Base-by-base conservation (phyloP, 1,139 yeast species). In the Yamadazyma epiphylla region DNA sequence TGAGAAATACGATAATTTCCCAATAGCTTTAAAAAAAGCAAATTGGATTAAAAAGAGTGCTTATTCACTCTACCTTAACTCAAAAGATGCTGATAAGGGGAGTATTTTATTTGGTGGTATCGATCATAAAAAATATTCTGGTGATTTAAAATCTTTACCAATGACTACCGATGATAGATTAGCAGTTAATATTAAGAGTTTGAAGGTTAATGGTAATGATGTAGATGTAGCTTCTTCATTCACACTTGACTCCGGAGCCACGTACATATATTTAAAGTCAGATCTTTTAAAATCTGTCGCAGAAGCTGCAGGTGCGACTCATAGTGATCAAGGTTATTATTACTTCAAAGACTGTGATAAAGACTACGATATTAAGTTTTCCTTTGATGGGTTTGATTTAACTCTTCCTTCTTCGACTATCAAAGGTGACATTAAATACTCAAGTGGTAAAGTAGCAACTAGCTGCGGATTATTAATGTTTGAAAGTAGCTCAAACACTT, bases 21-120 rank as follows among this genome's bases (percentile, higher is more conserved):
- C 67, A 4, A 35, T 40, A 20, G 44, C 49, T 20, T 45, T 60
- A 43, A 49, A 51, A 31, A 32, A 46, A 3, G 45, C 45, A 23
- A 65, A 65, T 1, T 34, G 38, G 26, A 57, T 56, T 39, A 36
- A 44, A 13, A 50, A 48, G 35, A 43, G 39, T 27, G 58, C 64
- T 15, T 64, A 60, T 17, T 17, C 19, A 17, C 6, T 17, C 9
- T 6, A 17, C 19, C 8, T 17, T 9, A 17, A 17, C 9, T 17
- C 6, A 9, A 9, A n/a, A 8, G 22, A 20, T 7, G 6, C 22
- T 20, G 36, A 43, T 5, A 22, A 51, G 5, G 75, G 75, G 1
- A 46, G 57, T 19, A 48, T 69, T 23, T 49, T 60, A 31, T 69
- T 69, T 50, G 75, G 75, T 4, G 76, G 71, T 1, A 64, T 70